Percentiles rank a stretch among this genome's conserved stretches.
These are phyloP conservation scores for Panellus pusillus DNA, from an alignment of 768 basidiomycete genomes.

Conservation along the genomic window DNA sequence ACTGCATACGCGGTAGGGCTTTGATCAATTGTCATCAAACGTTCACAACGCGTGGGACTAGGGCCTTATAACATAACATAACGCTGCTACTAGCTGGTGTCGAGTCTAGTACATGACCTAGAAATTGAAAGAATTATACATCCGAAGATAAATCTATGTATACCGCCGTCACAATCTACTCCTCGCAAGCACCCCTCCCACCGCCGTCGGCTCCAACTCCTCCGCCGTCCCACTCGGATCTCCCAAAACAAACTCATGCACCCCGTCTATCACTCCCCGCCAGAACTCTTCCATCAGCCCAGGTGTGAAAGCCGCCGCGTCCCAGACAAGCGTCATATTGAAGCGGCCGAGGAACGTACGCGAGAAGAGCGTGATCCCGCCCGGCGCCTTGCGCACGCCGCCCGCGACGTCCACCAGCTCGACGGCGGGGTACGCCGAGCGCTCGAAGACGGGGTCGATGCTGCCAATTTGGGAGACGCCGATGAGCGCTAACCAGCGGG, in stretches of 20 bases:
- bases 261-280: not conserved
- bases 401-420: constrained; percentile 7
- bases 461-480: constrained; percentile 12
- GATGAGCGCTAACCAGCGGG: constrained; percentile 6
- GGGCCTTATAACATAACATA: too few relatives aligned
- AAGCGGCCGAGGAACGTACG: constrained; percentile 1
- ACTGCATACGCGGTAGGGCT: too few relatives aligned
- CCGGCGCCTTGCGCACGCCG: constrained; percentile 6
- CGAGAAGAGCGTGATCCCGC: constrained; percentile 5
- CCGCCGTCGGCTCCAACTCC: not conserved
- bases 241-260: constrained; percentile 1
- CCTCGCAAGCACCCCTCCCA: too few relatives aligned
- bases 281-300: constrained; percentile 4
- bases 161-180: too few relatives aligned
- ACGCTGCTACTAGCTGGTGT: too few relatives aligned
- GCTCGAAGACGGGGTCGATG: not conserved
- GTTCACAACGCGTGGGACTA: too few relatives aligned
- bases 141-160: too few relatives aligned
- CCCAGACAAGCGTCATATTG: constrained; percentile 9
- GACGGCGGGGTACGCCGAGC: constrained; percentile 4
- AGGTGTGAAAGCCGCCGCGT: constrained; percentile 1
- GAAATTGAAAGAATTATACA: too few relatives aligned
- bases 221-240: not conserved
- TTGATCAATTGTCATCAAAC: too few relatives aligned
- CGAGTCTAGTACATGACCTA: too few relatives aligned